Base-by-base conservation (phyloP, 768 basidiomycete species). In the Trametes cubensis region DNA sequence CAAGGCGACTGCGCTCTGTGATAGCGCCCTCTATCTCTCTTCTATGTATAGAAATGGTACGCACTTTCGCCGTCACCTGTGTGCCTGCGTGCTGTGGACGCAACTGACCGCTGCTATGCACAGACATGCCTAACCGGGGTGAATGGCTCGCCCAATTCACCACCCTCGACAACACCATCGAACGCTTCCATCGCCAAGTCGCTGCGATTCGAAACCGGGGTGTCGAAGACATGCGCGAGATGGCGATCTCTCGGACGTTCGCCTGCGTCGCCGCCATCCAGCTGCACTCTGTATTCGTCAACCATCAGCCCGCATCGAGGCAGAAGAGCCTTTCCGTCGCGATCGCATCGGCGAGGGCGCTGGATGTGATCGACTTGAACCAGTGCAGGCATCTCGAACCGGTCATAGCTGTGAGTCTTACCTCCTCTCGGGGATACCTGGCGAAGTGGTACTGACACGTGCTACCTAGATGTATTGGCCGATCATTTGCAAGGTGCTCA, bases 201-300 rank as follows among this genome's bases (percentile, higher is more conserved):
- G 54, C 30, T 44, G 66, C 34, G 21, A 42, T 54, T 38, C 61
- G 56, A 13, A 41, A 34, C 59, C 40, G 62, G 38, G 48, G 42
- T 26, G 34, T 45, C 17, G 66, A 66, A 23, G 68, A 64, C 47
- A 55, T 57, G 28, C 64, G 56, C 20, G 65, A 68, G 48, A 42
- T 65, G 4, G 58, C 71, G 20, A 56, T 71, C 5, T 62, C 58
- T n/a, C 61, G 66, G 30, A 69, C 68, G 15, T 47, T 70, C 28
- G 64, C 67, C 13, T 66, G 65, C 56, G 66, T 62, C 1, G 69
- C 72, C 18, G 45, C 62, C 18, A 71, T 73, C 45, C 70, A 71
- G 57, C 63, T 73, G 49, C 68, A 72, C 63, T 53, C 55, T 30
- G 48, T 51, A 2, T 68, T 73, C 47, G 55, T 58, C 4, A 46